Conservation (phyloP, 257 asterid species). For the Solanum corneliomulleri region DNA sequence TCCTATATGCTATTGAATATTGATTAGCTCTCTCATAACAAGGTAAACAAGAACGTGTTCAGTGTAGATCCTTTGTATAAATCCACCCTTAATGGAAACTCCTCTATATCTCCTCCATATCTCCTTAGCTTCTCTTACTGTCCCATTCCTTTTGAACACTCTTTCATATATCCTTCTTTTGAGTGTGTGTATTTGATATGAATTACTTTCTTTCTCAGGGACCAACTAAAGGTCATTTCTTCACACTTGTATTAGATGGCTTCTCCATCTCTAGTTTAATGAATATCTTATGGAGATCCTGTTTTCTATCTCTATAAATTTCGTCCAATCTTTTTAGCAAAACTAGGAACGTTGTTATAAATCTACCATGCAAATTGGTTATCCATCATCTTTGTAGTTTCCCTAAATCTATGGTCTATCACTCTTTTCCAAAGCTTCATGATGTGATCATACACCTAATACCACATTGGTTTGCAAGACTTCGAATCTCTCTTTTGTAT, state of each 20-base stretch:
- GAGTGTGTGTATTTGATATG: background rate
- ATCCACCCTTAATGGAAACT: background rate
- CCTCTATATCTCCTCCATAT: background rate
- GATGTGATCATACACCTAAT: background rate
- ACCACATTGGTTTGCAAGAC: background rate
- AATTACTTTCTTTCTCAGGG: background rate
- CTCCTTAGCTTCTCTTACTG: background rate
- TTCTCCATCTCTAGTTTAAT: background rate
- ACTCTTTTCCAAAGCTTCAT: background rate
- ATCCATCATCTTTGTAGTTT: background rate
- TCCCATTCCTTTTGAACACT: background rate
- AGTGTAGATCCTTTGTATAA: background rate
- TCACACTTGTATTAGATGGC: background rate
- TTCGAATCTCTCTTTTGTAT: background rate
- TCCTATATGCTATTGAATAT: background rate
- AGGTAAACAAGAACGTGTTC: background rate
- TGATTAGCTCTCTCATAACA: background rate
- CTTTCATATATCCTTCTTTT: background rate
- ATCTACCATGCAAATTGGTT: background rate
- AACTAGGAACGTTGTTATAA: background rate
- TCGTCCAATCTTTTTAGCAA: background rate
- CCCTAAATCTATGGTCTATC: background rate
- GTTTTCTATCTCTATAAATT: background rate
- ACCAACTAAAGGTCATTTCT: background rate
- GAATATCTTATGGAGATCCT: background rate